Conservation (phyloP, 2,329 filamentous ascomycete species). For the Sclerotinia sclerotiorum region DNA sequence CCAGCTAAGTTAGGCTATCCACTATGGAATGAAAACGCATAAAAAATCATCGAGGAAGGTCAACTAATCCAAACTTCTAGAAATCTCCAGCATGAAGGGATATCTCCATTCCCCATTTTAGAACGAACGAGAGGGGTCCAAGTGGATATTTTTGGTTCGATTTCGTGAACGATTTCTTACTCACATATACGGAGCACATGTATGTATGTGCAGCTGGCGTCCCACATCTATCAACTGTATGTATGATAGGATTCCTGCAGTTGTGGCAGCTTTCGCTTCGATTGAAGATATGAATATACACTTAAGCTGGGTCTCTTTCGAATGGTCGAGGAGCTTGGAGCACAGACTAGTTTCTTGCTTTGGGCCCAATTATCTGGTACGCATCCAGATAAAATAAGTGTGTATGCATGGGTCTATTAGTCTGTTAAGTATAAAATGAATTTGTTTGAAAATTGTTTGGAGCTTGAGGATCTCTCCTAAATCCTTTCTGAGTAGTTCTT, state of each 20-base stretch:
- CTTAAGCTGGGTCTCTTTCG: neutral
- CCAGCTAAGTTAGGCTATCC: neutral
- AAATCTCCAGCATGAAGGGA: neutral
- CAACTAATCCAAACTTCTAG: neutral
- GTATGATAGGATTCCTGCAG: neutral
- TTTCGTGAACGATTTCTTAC: neutral
- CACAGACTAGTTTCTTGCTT: slow-evolving; percentile 5
- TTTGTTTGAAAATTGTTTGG: neutral
- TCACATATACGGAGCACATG: neutral
- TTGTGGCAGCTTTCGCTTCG: slow-evolving; percentile 6
- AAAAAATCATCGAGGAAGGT: neutral
- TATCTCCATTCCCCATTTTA: slow-evolving; percentile 2
- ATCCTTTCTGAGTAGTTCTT: neutral
- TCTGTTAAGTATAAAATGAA: neutral
- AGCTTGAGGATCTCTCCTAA: neutral
- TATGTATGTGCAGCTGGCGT: neutral
- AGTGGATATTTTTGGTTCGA: neutral
- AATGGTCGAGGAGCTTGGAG: slow-evolving; percentile 1
- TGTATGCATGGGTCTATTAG: neutral
- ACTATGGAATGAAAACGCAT: slow-evolving; percentile 8
- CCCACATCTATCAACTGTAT: neutral
- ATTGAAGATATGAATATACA: slow-evolving; percentile 6
- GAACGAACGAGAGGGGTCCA: slow-evolving; percentile 12
- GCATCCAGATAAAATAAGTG: neutral
- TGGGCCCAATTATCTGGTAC: slow-evolving; percentile 3